Percentiles rank a stretch among this genome's conserved stretches.
phyloP scores from a whole-genome alignment of 352 stramenopile species.

The Phytophthora lateralis region DNA sequence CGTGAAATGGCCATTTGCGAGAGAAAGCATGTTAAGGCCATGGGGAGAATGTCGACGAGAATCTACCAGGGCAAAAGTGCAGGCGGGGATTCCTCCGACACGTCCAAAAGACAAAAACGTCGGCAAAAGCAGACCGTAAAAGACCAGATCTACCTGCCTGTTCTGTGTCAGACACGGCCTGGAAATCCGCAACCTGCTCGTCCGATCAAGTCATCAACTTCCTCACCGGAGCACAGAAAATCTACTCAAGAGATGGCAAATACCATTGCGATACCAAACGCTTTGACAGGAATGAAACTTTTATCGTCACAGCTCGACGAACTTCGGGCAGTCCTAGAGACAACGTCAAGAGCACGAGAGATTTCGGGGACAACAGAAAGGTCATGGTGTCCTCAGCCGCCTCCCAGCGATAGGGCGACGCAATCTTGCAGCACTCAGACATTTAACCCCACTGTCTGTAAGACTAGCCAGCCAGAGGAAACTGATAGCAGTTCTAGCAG shows the following conservation, averaged over 20 bases:
- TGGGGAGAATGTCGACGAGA: constrained; percentile 25
- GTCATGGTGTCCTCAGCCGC: constrained; percentile 17
- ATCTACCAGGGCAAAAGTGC: constrained; percentile 20
- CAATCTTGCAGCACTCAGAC: neutral
- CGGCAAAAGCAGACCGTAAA: constrained; percentile 26
- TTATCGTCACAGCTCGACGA: constrained; percentile 47
- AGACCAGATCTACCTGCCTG: constrained; percentile 36
- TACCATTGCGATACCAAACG: constrained; percentile 13
- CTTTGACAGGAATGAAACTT: constrained; percentile 40
- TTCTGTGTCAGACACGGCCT: constrained; percentile 16
- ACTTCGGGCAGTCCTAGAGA: constrained; percentile 38
- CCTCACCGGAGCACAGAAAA: constrained; percentile 1
- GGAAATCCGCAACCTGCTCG: constrained; percentile 9
- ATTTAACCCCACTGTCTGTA: neutral
- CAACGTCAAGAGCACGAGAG: constrained; percentile 1
- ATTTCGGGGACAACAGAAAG: neutral
- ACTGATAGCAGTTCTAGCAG: constrained; percentile 32
- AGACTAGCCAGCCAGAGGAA: constrained; percentile 7
- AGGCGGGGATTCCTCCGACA: neutral
- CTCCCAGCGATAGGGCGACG: neutral
- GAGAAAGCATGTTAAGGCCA: constrained; percentile 32
- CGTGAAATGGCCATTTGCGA: constrained; percentile 40
- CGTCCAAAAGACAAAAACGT: constrained; percentile 10
- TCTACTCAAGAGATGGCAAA: neutral
- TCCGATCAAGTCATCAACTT: neutral